phyloP scores from a whole-genome alignment of 345 rosid species.

The Odontarrhena argentea region DNA sequence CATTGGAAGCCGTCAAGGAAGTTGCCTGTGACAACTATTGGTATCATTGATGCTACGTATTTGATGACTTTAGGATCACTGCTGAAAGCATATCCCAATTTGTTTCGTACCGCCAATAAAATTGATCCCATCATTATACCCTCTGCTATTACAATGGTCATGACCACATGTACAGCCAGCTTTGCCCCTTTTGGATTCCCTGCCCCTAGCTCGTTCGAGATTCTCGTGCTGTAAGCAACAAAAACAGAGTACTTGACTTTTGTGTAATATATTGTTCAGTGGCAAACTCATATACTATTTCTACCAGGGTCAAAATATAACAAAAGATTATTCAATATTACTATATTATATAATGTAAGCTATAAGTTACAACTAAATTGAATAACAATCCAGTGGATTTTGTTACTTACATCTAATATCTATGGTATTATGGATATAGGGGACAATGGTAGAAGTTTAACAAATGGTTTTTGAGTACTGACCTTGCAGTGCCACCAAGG shows the following conservation, averaged over 20 bases:
- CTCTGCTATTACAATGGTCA: background rate
- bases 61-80: slow-evolving; percentile 4
- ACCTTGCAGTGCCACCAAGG: slow-evolving; percentile 13
- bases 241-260: background rate
- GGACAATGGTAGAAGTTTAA: no score
- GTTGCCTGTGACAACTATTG: background rate
- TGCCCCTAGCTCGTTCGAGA: slow-evolving; percentile 1
- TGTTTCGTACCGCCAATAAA: background rate
- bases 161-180: background rate
- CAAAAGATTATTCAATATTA: no score
- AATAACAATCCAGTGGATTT: no score
- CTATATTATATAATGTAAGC: no score
- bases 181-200: slow-evolving; percentile 2
- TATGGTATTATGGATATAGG: no score
- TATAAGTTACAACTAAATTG: no score
- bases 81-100: slow-evolving; percentile 3
- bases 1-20: slow-evolving; percentile 9
- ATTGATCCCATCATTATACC: background rate
- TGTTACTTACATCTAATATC: no score
- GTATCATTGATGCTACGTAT: slow-evolving; percentile 8
- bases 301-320: no score
- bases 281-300: no score
- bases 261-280: no score
- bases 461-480: background rate
- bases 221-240: background rate